Evolutionary conservation across 495 filamentous ascomycete species (phyloP), one percentile per base, ranked within the genome.

Genomic region (Penicillium waksmanii): DNA sequence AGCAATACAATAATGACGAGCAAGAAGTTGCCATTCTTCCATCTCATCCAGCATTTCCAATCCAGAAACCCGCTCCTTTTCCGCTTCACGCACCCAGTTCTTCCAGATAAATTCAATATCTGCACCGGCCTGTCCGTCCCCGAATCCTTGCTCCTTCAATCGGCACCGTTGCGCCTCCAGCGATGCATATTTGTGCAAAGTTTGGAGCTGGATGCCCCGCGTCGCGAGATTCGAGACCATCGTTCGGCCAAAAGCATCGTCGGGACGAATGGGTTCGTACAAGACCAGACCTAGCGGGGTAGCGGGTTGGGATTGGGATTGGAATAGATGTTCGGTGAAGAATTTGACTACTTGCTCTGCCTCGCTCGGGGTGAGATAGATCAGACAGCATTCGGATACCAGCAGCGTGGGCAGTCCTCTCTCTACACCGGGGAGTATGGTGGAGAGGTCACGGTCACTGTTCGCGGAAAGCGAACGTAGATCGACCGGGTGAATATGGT

Each of bases 31-130:
- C 93, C 94, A 97, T 76, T 98, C 95, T 75, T 98, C 95, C 55
- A 96, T 84, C 74, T 98, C 95, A 79, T 98, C 95, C 61, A 98
- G 68, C 79, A 93, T 90, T 73, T 98, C 95, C 54, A 97, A 71
- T 23, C 73, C 67, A 49, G 88, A 85, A 4, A 98, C 86, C 61
- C 95, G 78, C 64, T 89, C 89, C 68, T 89, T 94, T 76, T 98
- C 95, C n/a, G 71, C 75, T 9, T 80, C 75, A 0, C 43, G 57
- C 3, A 96, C 79, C 90, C 93, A 97, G 12, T 77, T 68, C 47
- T 87, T 80, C 87, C 91, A 96, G 42, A 97, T 81, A 17, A 81
- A 80, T 56, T 89, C 82, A 44, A 97, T 84, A 62, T 90, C 90
- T 53, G 83, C 79, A 1, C 82, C 92, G 19, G 79, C 71, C 44